These are phyloP conservation scores for Acanthamoeba triangularis DNA, from an alignment of 208 protist species.

Conservation along the genomic window DNA sequence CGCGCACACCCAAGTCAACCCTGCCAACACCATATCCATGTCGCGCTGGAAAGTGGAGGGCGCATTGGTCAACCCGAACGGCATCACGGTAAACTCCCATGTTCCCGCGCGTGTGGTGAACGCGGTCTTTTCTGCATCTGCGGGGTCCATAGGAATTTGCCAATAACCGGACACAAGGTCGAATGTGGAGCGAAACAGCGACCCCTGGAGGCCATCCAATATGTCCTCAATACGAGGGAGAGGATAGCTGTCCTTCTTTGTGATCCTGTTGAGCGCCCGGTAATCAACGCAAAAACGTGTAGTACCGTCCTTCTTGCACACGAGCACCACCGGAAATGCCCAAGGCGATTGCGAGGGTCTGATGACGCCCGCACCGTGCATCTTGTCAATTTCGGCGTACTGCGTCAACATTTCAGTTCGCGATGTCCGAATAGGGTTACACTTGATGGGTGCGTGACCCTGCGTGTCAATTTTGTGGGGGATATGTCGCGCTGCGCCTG, in stretches of 20 bases:
- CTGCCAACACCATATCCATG: conserved; percentile 46
- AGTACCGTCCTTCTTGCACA: neutral
- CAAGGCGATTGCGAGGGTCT: neutral
- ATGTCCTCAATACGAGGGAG: conserved; percentile 25
- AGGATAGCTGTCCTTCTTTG: conserved; percentile 74
- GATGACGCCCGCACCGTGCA: neutral
- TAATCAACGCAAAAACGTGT: conserved; percentile 62
- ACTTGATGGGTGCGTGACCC: neutral
- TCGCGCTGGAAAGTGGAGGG: conserved; percentile 42
- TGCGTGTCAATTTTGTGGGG: neutral
- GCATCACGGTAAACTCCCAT: conserved; percentile 68
- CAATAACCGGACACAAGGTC: conserved; percentile 50
- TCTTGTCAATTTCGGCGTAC: neutral
- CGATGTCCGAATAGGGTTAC: accelerated
- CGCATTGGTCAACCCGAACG: conserved; percentile 71
- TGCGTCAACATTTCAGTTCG: neutral
- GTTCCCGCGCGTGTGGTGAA: conserved; percentile 12
- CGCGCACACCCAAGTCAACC: neutral
- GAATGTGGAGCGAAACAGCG: neutral
- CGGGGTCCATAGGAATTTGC: conserved; percentile 40
- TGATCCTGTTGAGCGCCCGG: conserved; percentile 43
- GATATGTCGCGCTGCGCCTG: neutral
- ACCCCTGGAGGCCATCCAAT: neutral
- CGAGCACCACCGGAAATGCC: neutral
- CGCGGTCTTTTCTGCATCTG: conserved; percentile 50